Evolutionary conservation across 1,284 basidiomycete genomes (phyloP).

Genomic region (Puccinia coronata): DNA sequence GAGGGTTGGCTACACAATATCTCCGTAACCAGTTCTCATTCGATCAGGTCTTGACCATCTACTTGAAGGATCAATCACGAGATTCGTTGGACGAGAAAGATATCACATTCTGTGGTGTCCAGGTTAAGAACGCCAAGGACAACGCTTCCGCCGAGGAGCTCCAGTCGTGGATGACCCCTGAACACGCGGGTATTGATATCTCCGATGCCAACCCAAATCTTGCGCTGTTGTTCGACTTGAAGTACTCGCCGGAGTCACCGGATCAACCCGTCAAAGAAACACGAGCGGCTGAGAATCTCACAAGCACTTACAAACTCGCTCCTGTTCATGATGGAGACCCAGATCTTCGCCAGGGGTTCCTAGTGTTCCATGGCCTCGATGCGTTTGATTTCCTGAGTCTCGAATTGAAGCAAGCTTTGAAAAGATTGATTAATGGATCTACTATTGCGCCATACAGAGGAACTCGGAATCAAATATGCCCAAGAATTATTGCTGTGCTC

Average conservation of each 20-base stretch:
- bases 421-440: not conserved
- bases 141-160: not conserved
- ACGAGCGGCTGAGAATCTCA: not conserved
- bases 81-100: not conserved
- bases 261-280: not conserved
- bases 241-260: not conserved
- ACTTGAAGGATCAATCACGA: not conserved
- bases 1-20: not conserved
- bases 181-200: not conserved
- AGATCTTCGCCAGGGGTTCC: not conserved
- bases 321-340: not conserved
- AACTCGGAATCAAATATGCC: not conserved
- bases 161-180: not conserved
- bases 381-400: conserved; percentile 6
- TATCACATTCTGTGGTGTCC: not conserved
- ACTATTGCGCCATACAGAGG: not conserved
- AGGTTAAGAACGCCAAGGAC: not conserved
- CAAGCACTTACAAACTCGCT: not conserved
- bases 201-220: not conserved
- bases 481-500: conserved; percentile 13
- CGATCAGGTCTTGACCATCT: not conserved
- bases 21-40: not conserved
- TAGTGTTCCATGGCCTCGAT: not conserved
- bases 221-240: not conserved
- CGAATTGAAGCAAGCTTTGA: conserved; percentile 6